phyloP scores from a whole-genome alignment of 192 early-diverging fungal species.

The Entomortierella parvispora region DNA sequence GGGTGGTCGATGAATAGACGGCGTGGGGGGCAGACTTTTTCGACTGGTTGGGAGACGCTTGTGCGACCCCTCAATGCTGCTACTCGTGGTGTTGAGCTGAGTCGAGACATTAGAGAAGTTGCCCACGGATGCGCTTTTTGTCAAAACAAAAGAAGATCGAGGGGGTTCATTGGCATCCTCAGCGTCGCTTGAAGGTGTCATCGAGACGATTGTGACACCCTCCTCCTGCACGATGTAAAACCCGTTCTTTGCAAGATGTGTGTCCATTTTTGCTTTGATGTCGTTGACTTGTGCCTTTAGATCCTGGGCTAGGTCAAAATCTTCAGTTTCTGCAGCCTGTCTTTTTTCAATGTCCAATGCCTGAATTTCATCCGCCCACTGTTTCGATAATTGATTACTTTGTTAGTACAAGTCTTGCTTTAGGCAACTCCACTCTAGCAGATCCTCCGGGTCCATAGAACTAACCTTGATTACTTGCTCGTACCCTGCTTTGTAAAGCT shows the following conservation, averaged over 20 bases:
- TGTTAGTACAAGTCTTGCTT: no score
- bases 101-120: not conserved
- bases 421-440: not conserved
- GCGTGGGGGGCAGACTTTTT: conserved; percentile 11
- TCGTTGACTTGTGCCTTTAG: conserved; percentile 59
- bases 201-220: conserved; percentile 3
- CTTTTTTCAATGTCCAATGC: conserved; percentile 64
- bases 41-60: conserved; percentile 6
- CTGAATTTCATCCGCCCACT: conserved; percentile 57
- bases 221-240: conserved; percentile 11
- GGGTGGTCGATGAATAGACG: conserved; percentile 2
- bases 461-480: conserved; percentile 60
- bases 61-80: conserved; percentile 10
- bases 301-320: conserved; percentile 80
- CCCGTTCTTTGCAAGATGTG: conserved; percentile 6
- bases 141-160: not conserved
- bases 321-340: conserved; percentile 71
- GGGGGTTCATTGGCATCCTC: no score
- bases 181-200: not conserved
- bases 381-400: no score
- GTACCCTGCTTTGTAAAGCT: conserved; percentile 63
- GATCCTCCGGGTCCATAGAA: not conserved
- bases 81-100: not conserved
- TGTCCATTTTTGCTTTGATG: conserved; percentile 23
- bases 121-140: conserved; percentile 10